phyloP scores from a whole-genome alignment of 1,284 basidiomycete genomes.

The Heliocybe sulcata region DNA sequence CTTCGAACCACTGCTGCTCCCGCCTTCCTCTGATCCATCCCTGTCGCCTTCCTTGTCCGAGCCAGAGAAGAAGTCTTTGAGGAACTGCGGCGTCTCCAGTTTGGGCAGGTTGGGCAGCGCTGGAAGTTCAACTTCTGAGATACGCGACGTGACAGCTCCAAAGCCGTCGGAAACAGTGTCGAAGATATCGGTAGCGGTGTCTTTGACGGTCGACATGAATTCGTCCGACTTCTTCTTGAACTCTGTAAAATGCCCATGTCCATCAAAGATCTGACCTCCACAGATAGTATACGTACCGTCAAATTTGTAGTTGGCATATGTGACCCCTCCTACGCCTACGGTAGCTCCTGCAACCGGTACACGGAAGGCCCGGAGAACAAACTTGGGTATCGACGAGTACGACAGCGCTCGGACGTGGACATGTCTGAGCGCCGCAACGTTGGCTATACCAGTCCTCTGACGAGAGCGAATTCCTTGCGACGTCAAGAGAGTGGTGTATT shows the following conservation, averaged over 20 bases:
- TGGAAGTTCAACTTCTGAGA: constrained; percentile 54
- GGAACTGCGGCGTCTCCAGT: constrained; percentile 64
- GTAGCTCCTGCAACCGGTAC: constrained; percentile 83
- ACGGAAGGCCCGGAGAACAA: constrained; percentile 77
- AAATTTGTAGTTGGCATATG: constrained; percentile 91
- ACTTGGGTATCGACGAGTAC: constrained; percentile 77
- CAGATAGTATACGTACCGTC: constrained; percentile 54
- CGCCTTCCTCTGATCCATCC: constrained; percentile 19
- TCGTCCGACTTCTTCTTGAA: constrained; percentile 58
- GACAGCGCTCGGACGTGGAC: constrained; percentile 74
- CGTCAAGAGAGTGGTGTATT: constrained; percentile 49
- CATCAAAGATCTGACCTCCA: not conserved
- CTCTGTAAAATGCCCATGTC: constrained; percentile 45
- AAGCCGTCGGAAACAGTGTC: constrained; percentile 61
- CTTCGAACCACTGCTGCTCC: constrained; percentile 16
- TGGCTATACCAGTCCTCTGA: constrained; percentile 33
- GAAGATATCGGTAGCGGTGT: constrained; percentile 58
- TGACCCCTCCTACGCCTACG: constrained; percentile 83
- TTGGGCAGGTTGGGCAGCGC: constrained; percentile 38
- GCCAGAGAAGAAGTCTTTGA: constrained; percentile 60
- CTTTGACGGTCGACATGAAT: constrained; percentile 61
- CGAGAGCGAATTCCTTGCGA: constrained; percentile 33
- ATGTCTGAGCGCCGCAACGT: constrained; percentile 41
- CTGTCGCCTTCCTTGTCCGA: constrained; percentile 21
- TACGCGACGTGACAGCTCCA: constrained; percentile 47